Evolutionary conservation across 768 basidiomycete genomes (phyloP).

Genomic region (Podaxis mareebaensis): DNA sequence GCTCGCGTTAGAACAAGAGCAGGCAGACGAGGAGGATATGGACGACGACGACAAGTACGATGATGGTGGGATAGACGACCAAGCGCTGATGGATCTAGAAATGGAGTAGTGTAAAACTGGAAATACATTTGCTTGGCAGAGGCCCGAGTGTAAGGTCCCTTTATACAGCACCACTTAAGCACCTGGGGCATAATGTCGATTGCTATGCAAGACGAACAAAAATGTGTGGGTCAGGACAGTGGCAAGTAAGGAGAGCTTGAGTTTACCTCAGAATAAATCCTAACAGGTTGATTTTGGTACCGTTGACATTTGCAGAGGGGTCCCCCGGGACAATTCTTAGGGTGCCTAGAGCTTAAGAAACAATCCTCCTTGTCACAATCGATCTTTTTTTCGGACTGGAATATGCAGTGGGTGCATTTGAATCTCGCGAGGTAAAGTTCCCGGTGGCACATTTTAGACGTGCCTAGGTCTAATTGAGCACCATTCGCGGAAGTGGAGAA

Average conservation of each 20-base stretch:
- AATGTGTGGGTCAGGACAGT: neutral
- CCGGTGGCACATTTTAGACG: conserved; percentile 62
- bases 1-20: conserved; percentile 51
- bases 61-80: conserved; percentile 68
- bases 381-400: conserved; percentile 40
- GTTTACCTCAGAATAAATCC: conserved; percentile 49
- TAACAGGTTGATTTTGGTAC: conserved; percentile 62
- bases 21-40: conserved; percentile 32
- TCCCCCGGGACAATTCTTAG: conserved; percentile 39
- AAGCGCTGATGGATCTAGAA: conserved; percentile 54
- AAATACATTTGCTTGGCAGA: neutral
- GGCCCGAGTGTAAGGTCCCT: neutral
- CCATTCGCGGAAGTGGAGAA: conserved; percentile 18
- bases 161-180: neutral
- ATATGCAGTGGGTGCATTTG: conserved; percentile 58
- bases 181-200: neutral
- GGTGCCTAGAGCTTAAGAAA: conserved; percentile 50
- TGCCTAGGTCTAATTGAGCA: conserved; percentile 24
- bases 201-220: neutral
- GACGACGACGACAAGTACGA: conserved; percentile 67
- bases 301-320: conserved; percentile 47
- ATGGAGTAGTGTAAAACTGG: conserved; percentile 1
- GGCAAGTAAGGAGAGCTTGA: neutral
- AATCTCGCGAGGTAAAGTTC: conserved; percentile 52
- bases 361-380: conserved; percentile 56